phyloP scores from a whole-genome alignment of 2,329 filamentous ascomycete genomes.

The Parastagonospora avenae region DNA sequence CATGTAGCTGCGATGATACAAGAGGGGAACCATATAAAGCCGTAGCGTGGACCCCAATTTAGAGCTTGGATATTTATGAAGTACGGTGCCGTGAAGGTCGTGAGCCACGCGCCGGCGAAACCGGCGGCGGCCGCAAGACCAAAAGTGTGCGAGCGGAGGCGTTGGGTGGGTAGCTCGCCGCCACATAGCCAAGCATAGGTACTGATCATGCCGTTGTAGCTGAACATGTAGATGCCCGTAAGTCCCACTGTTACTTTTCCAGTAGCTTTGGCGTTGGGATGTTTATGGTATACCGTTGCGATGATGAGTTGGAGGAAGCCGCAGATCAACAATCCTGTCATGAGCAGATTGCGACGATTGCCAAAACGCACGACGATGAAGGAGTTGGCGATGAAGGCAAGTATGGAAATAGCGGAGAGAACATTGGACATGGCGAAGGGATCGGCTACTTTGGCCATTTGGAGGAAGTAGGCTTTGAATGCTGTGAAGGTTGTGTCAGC shows the following conservation, averaged over 20 bases:
- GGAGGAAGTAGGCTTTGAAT: constrained; percentile 62
- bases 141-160: constrained; percentile 62
- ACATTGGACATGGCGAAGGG: constrained; percentile 64
- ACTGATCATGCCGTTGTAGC: constrained; percentile 60
- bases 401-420: constrained; percentile 58
- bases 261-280: constrained; percentile 41
- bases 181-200: constrained; percentile 64
- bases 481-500: constrained; percentile 17
- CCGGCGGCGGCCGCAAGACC: constrained; percentile 59
- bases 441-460: constrained; percentile 61
- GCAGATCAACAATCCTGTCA: constrained; percentile 57
- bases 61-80: constrained; percentile 62
- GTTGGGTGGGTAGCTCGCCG: constrained; percentile 63
- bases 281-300: constrained; percentile 57
- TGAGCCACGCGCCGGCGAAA: constrained; percentile 61
- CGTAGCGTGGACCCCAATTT: constrained; percentile 63
- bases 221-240: constrained; percentile 60
- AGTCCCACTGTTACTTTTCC: constrained; percentile 59
- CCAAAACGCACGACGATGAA: constrained; percentile 60
- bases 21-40: constrained; percentile 60
- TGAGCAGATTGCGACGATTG: constrained; percentile 60
- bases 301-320: constrained; percentile 61
- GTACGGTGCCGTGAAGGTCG: constrained; percentile 64
- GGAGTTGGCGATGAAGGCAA: constrained; percentile 61
- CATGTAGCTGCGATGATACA: constrained; percentile 38